Conservation (phyloP, 305 asterid species). For the Euphrasia arctica region DNA sequence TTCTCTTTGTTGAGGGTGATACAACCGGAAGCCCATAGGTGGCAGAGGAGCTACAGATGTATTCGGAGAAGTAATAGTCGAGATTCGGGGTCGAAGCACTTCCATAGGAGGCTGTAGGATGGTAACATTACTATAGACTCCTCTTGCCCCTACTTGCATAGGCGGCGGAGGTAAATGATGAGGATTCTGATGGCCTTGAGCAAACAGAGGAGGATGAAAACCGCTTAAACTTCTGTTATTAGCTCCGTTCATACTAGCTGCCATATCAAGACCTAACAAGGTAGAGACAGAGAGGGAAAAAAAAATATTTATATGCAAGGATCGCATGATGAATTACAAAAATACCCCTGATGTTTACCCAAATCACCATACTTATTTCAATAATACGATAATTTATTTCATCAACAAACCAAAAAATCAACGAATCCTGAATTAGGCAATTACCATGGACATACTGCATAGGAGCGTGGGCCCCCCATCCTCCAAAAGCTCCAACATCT, state of each 20-base stretch:
- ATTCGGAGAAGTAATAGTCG: constrained; percentile 27
- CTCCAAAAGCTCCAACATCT: constrained; percentile 36
- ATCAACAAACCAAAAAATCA: constrained; percentile 1
- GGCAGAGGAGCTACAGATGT: constrained; percentile 59
- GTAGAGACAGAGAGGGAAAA: not conserved
- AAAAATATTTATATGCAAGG: no score
- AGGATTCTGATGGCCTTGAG: constrained; percentile 53
- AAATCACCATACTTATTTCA: no score
- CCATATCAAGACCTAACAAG: not conserved
- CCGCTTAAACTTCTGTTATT: constrained; percentile 18
- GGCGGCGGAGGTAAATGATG: constrained; percentile 51
- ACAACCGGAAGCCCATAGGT: constrained; percentile 57
- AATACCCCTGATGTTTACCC: no score
- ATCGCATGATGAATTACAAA: not conserved
- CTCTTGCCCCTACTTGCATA: constrained; percentile 51
- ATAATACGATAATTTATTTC: not conserved
- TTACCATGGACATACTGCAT: constrained; percentile 63
- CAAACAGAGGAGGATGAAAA: constrained; percentile 49
- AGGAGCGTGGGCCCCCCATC: constrained; percentile 49
- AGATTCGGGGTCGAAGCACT: constrained; percentile 38
- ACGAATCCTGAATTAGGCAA: not conserved
- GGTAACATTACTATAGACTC: constrained; percentile 36
- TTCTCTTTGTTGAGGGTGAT: constrained; percentile 69
- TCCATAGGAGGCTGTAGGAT: constrained; percentile 40
- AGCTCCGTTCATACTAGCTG: constrained; percentile 1